Percentiles rank a stretch among this genome's conserved stretches.
phyloP scores from a whole-genome alignment of 1,284 basidiomycete genomes.

The Rhodotorula sp. region DNA sequence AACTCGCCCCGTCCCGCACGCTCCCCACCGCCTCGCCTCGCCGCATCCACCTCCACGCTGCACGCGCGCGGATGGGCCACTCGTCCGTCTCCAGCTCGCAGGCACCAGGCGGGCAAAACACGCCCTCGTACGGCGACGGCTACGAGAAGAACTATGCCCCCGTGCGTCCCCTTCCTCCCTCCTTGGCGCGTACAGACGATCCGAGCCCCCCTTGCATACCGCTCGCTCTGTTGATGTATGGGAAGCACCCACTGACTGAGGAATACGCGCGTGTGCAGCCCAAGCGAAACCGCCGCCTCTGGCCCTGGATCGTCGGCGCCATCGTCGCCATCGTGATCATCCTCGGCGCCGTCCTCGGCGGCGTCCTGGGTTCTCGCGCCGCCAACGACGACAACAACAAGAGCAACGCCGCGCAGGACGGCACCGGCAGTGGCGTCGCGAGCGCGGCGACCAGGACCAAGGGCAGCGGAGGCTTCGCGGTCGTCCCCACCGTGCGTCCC shows the following conservation, averaged over 20 bases:
- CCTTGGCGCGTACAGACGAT: too few species aligned
- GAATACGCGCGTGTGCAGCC: not conserved
- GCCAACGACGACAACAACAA: constrained; percentile 24
- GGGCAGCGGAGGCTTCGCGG: constrained; percentile 19
- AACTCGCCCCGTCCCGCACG: not conserved
- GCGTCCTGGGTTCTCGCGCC: constrained; percentile 35
- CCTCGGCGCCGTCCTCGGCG: constrained; percentile 34
- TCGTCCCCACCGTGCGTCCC: constrained; percentile 27
- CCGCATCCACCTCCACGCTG: not conserved
- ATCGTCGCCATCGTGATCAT: constrained; percentile 25
- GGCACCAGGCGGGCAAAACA: not conserved
- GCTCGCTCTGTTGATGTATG: not conserved
- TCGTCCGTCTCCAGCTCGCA: not conserved
- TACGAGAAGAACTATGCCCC: not conserved
- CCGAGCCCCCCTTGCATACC: too few species aligned
- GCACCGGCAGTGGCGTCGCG: constrained; percentile 4
- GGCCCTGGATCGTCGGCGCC: constrained; percentile 33
- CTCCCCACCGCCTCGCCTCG: not conserved
- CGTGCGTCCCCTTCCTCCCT: not conserved
- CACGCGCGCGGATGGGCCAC: too few species aligned
- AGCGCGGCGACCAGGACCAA: constrained; percentile 26
- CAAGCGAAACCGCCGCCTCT: constrained; percentile 2
- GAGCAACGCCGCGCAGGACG: not conserved
- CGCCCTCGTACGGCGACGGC: not conserved
- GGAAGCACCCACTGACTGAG: not conserved